Conservation (phyloP, 495 filamentous ascomycete species). For the Xylaria cubensis region DNA sequence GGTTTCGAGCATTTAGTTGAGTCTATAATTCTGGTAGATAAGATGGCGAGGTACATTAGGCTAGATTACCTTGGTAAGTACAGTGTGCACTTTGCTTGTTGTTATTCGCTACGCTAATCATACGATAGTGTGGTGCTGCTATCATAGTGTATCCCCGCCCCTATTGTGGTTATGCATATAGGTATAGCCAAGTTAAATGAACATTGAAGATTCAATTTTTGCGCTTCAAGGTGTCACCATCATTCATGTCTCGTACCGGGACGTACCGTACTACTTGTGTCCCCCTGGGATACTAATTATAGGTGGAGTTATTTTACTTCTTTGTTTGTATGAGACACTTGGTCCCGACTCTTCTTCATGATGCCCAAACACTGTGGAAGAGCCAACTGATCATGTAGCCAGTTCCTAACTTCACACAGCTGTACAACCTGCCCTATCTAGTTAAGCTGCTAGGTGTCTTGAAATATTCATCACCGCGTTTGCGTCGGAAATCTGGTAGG, state of each 20-base stretch:
- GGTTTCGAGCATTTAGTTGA: background rate
- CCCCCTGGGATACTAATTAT: background rate
- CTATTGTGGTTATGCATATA: background rate
- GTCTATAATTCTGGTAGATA: background rate
- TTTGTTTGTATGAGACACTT: conserved; percentile 13
- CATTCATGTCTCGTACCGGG: background rate
- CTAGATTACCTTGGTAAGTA: background rate
- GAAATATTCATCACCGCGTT: background rate
- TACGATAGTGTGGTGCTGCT: background rate
- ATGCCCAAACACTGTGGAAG: background rate
- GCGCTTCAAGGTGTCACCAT: background rate
- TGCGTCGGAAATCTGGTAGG: background rate
- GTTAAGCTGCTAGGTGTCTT: background rate
- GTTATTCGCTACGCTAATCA: background rate
- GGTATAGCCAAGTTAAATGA: background rate
- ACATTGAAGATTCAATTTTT: background rate
- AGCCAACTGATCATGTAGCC: background rate
- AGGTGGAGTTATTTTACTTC: background rate
- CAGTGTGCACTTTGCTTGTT: background rate
- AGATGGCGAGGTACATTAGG: background rate
- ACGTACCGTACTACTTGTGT: background rate
- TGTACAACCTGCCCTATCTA: conserved; percentile 1
- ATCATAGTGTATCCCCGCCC: background rate
- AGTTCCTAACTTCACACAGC: background rate
- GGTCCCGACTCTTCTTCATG: background rate